Conservation (phyloP, 78 protist genomes). For the Dictyostelium discoideum region DNA sequence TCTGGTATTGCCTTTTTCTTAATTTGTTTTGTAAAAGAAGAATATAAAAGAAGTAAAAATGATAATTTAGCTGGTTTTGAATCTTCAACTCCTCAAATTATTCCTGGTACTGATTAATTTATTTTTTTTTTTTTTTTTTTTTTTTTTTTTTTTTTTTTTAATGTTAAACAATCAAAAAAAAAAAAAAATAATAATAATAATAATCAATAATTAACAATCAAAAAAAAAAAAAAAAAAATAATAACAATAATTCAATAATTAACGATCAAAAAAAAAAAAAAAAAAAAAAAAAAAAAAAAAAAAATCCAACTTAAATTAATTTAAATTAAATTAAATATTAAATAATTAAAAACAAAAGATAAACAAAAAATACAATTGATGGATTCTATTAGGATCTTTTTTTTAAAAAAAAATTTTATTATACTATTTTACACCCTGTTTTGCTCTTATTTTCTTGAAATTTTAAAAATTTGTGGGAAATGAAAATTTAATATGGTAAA, state of each 20-base stretch:
- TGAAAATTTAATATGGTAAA: too few relatives aligned
- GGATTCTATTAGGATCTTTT: too few relatives aligned
- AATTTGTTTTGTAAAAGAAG: conserved; percentile 38
- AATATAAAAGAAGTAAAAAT: conserved; percentile 46
- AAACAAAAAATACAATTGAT: too few relatives aligned
- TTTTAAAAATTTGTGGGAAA: too few relatives aligned
- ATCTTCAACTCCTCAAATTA: neutral
- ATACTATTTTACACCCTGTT: too few relatives aligned
- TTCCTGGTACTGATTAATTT: neutral
- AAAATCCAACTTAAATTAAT: neutral
- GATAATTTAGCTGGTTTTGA: conserved; percentile 30
- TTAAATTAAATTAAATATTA: neutral
- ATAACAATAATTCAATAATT: neutral
- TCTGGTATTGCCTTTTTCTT: conserved; percentile 16
- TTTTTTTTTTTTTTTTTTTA: too few relatives aligned
- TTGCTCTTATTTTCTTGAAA: too few relatives aligned
- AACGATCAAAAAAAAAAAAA: neutral
- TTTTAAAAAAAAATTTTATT: neutral
- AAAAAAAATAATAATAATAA: neutral
- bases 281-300: too few relatives aligned
- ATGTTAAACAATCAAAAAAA: neutral
- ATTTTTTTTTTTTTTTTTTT: too few relatives aligned
- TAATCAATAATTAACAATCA: neutral
- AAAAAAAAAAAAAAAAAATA: neutral
- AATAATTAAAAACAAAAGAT: neutral